Evolutionary conservation across 1,139 yeast genomes (phyloP), one percentile per base, ranked within the genome.

Genomic region (Scheffersomyces lignicola): DNA sequence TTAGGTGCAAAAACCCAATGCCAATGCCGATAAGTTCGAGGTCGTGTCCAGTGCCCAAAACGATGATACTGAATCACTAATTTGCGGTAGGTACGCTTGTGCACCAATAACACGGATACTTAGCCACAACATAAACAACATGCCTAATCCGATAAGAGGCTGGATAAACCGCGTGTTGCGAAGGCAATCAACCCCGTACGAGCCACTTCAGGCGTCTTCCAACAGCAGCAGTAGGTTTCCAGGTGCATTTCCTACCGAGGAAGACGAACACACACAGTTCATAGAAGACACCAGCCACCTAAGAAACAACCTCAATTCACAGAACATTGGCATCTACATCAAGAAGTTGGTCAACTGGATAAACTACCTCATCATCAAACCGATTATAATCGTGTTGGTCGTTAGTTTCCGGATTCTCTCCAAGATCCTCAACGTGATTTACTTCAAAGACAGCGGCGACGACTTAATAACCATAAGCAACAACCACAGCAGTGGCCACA

Each of bases 341-440:
- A 34, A 32, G 23, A 11, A 16, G 16, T 15, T 29, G 7, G 18
- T 25, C 11, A 29, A 22, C 18, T 53, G 56, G 54, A 12, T 52
- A 11, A 51, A 44, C 30, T 43, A 46, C 27, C 8, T 64, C 2
- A 27, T 64, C 7, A 44, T 64, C 20, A 59, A 58, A 39, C 69
- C 71, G 2, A 20, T 66, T 2, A 51, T 63, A 7, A 33, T 61
- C 11, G 26, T 59, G 1, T 22, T 64, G 22, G 44, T 58, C 25
- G 33, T 63, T 3, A 16, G 50, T 5, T 54, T 60, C 24, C 47
- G 60, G 17, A 26, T 62, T 2, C 24, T 62, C 23, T 55, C 64
- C 17, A 52, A 51, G 27, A 17, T 62, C 3, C 24, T 60, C 25
- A 54, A 53, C 35, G 35, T 60, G 7, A 43, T 65, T 11, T 65